Percentiles rank a stretch among this genome's conserved stretches.
Evolutionary conservation across 2,329 filamentous ascomycete genomes (phyloP).

Genomic region (Cladosporium sp.): DNA sequence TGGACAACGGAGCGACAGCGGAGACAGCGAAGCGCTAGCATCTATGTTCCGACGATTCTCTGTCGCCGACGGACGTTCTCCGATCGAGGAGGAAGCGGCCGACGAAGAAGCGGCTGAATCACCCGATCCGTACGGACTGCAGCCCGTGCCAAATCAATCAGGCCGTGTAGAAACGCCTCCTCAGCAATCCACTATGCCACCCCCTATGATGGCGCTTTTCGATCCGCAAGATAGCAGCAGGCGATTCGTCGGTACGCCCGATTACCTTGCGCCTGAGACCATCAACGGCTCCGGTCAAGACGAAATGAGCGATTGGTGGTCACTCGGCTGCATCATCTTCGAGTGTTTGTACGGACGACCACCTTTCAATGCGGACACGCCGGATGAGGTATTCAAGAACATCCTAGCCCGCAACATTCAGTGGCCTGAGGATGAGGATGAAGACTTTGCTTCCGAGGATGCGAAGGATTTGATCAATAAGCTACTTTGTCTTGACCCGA

Average conservation of each 20-base stretch:
- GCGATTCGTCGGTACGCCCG: slow-evolving; percentile 91
- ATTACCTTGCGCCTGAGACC: slow-evolving; percentile 94
- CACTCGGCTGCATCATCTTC: slow-evolving; percentile 95
- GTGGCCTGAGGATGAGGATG: slow-evolving; percentile 82
- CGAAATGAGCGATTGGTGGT: slow-evolving; percentile 99
- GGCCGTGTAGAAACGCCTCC: slow-evolving; percentile 47
- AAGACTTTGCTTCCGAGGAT: slow-evolving; percentile 64
- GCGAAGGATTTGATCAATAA: slow-evolving; percentile 93
- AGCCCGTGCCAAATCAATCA: slow-evolving; percentile 50
- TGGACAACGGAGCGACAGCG: slow-evolving; percentile 74
- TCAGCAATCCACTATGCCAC: slow-evolving; percentile 69
- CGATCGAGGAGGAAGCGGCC: slow-evolving; percentile 69
- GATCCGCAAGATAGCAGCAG: slow-evolving; percentile 90
- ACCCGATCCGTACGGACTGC: slow-evolving; percentile 67
- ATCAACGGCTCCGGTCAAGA: slow-evolving; percentile 94
- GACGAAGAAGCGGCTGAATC: slow-evolving; percentile 63
- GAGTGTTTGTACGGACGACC: slow-evolving; percentile 92
- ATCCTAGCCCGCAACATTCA: slow-evolving; percentile 84
- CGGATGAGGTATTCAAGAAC: slow-evolving; percentile 94
- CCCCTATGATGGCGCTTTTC: slow-evolving; percentile 87
- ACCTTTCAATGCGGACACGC: slow-evolving; percentile 83
- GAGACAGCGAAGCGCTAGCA: slow-evolving; percentile 70
- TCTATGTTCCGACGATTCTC: slow-evolving; percentile 73
- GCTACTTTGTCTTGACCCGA: slow-evolving; percentile 77
- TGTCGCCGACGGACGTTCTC: slow-evolving; percentile 49